phyloP scores from a whole-genome alignment of 2,329 filamentous ascomycete genomes.

The Lizonia empirigonia region DNA sequence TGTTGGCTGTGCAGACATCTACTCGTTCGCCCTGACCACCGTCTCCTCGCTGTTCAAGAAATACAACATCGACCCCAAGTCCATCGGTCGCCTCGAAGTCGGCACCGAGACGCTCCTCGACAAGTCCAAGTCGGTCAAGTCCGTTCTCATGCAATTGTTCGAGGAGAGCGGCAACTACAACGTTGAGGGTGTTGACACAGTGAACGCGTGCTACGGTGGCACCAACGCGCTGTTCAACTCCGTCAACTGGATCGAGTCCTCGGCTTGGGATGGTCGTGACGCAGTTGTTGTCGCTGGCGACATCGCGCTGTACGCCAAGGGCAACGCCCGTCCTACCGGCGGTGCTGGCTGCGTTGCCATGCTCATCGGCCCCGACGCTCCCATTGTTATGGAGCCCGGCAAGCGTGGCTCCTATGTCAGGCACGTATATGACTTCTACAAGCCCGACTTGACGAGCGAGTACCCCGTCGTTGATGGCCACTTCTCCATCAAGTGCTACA shows the following conservation, averaged over 20 bases:
- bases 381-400: conserved; percentile 57
- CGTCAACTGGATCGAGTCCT: conserved; percentile 61
- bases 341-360: conserved; percentile 61
- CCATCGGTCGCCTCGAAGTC: conserved; percentile 59
- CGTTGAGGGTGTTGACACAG: conserved; percentile 60
- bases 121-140: conserved; percentile 63
- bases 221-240: conserved; percentile 62
- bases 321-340: conserved; percentile 58
- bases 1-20: conserved; percentile 52
- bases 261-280: conserved; percentile 59
- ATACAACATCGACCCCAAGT: conserved; percentile 58
- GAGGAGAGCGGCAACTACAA: conserved; percentile 59
- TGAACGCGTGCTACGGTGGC: conserved; percentile 61
- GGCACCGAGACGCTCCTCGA: conserved; percentile 61
- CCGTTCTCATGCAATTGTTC: conserved; percentile 60
- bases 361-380: conserved; percentile 59
- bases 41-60: conserved; percentile 59
- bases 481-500: conserved; percentile 60
- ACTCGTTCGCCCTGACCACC: conserved; percentile 59
- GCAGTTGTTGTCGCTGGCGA: conserved; percentile 60
- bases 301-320: conserved; percentile 62
- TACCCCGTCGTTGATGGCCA: conserved; percentile 61
- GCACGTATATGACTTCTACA: conserved; percentile 62
- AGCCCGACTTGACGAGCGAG: conserved; percentile 60
- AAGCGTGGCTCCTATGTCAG: conserved; percentile 58